phyloP scores from a whole-genome alignment of 139 green algal genomes.

The Picochlorum sp. region DNA sequence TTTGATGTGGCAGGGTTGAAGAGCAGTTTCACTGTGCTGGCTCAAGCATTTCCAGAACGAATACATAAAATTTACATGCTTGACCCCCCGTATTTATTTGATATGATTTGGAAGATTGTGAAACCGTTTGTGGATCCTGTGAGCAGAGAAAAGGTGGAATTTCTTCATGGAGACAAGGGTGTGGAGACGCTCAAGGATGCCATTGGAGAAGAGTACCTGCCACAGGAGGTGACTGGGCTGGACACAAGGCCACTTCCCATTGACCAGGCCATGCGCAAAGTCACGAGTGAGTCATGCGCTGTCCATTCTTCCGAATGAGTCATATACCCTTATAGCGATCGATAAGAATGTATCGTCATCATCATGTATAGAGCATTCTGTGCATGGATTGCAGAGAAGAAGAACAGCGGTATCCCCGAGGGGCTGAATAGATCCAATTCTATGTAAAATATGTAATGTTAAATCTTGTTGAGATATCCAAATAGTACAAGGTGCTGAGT shows the following conservation, averaged over 20 bases:
- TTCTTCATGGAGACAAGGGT: conserved; percentile 10
- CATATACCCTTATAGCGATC: too few species aligned
- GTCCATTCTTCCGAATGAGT: too few species aligned
- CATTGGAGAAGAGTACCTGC: conserved; percentile 7
- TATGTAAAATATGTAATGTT: too few species aligned
- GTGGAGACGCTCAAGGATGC: not conserved
- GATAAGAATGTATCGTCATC: too few species aligned
- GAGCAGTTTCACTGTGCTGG: conserved; percentile 2
- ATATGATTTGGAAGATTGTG: not conserved
- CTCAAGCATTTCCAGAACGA: conserved; percentile 16
- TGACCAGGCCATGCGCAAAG: too few species aligned
- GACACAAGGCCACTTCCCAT: not conserved
- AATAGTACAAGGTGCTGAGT: too few species aligned
- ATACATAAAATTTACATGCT: conserved; percentile 16
- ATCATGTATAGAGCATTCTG: too few species aligned
- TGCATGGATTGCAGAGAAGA: too few species aligned
- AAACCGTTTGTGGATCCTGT: conserved; percentile 5
- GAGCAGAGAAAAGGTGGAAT: conserved; percentile 13
- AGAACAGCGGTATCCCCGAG: too few species aligned
- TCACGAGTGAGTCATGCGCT: too few species aligned
- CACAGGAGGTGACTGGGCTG: conserved; percentile 2
- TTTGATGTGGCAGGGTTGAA: not conserved
- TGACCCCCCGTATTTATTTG: conserved; percentile 9
- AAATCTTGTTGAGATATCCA: too few species aligned
- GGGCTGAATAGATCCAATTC: too few species aligned